phyloP scores from a whole-genome alignment of 352 stramenopile genomes.

The Lagenidium giganteum region DNA sequence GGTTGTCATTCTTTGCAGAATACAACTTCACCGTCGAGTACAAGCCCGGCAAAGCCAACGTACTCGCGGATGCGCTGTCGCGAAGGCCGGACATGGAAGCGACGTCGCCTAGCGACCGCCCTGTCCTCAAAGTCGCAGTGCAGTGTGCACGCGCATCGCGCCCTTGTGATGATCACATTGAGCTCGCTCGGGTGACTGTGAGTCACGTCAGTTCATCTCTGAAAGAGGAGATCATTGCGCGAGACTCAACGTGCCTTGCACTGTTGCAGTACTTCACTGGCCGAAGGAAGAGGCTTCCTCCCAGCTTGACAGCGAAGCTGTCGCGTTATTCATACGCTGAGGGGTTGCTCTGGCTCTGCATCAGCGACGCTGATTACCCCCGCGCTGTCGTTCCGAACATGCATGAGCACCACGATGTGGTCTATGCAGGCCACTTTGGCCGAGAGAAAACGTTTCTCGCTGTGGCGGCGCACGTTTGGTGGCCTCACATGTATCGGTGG shows the following conservation, averaged over 20 bases:
- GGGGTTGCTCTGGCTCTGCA: constrained; percentile 1
- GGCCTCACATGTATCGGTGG: constrained; percentile 21
- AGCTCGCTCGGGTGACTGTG: no score
- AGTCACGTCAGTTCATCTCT: neutral
- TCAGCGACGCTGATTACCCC: neutral
- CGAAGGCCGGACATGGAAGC: constrained; percentile 8
- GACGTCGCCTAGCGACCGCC: neutral
- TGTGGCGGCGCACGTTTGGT: constrained; percentile 1
- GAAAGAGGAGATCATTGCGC: no score
- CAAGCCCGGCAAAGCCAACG: constrained; percentile 14
- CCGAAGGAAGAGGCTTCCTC: no score
- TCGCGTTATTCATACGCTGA: constrained; percentile 1
- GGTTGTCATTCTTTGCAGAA: constrained; percentile 19
- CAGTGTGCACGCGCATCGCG: no score
- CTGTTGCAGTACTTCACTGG: no score
- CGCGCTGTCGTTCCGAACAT: constrained; percentile 4
- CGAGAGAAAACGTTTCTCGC: constrained; percentile 18
- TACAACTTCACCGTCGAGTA: constrained; percentile 22
- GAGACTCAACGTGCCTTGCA: no score
- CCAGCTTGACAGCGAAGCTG: neutral
- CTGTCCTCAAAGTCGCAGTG: no score
- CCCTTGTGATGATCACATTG: no score
- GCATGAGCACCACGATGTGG: constrained; percentile 14
- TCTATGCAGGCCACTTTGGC: constrained; percentile 9
- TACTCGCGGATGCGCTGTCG: constrained; percentile 16